Conservation (phyloP, 2,329 filamentous ascomycete species). For the Botrytis aclada region DNA sequence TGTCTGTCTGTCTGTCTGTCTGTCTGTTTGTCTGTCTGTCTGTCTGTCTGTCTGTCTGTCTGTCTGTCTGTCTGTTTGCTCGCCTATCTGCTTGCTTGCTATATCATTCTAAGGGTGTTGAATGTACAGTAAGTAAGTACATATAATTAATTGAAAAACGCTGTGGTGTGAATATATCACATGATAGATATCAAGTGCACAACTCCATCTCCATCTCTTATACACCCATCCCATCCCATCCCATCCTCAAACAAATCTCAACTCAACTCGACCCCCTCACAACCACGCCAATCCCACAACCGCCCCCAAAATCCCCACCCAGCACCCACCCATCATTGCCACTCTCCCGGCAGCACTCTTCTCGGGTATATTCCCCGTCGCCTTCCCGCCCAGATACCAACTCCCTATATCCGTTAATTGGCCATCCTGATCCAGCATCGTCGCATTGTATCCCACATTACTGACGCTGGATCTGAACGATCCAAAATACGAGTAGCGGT, state of each 20-base stretch:
- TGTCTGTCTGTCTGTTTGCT: too few relatives aligned
- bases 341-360: background rate
- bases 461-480: slow-evolving; percentile 65
- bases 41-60: background rate
- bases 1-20: too few relatives aligned
- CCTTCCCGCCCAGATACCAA: slow-evolving; percentile 66
- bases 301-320: background rate
- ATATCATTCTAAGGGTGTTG: background rate
- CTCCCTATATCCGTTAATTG: slow-evolving; percentile 71
- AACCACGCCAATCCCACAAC: background rate
- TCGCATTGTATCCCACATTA: slow-evolving; percentile 71
- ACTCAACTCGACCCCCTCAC: background rate
- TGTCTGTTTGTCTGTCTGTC: background rate
- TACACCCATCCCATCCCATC: background rate
- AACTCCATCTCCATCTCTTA: background rate
- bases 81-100: background rate
- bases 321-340: background rate
- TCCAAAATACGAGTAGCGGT: slow-evolving; percentile 55
- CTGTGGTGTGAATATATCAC: too few relatives aligned
- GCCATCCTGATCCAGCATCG: slow-evolving; percentile 67
- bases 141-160: background rate
- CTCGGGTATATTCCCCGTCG: slow-evolving; percentile 41
- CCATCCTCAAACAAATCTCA: too few relatives aligned
- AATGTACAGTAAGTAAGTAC: background rate
- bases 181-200: background rate